Evolutionary conservation across 768 basidiomycete genomes (phyloP), one percentile per base, ranked within the genome.

Genomic region (Kockovaella imperatae): DNA sequence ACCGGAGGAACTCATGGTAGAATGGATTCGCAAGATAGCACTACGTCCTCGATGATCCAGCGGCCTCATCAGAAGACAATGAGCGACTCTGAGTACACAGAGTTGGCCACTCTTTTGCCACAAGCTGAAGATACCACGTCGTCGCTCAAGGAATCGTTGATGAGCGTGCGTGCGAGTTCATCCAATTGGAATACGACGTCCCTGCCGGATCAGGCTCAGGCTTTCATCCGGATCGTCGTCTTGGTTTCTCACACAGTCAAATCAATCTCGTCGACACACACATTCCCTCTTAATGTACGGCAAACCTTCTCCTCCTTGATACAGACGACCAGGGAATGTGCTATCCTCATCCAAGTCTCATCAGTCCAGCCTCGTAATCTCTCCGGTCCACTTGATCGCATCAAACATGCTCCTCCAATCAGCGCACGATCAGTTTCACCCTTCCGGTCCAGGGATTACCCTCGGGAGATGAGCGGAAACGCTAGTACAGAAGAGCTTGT

Each of bases 201-300:
- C 14, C 70, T 91, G 42, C 81, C 82, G 32, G 84, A 87, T 49
- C 81, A 87, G 56, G 86, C 86, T 0, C 82, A 84, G 64, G 51
- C 77, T 41, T 91, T 95, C 63, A 78, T 86, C 50, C 89, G 86
- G 78, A 87, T 78, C 41, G 83, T 90, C 17, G 81, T 88, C 38
- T 79, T 82, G 56, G 70, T 91, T 36, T 84, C 86, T 11, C 84
- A 79, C 59, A 73, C 80, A 3, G 77, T 89, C 58, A 88, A 85
- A 72, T 50, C 47, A 73, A 75, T 66, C 17, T 80, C 80, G 42
- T 75, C 75, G 20, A 72, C 74, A 15, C 75, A 78, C 50, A 75
- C 78, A n/a, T 78, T 82, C 41, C 78, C 80, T 14, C 71, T 79
- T 3, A 70, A 75, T 28, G 74, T 91, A 35, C 79, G 85, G 50